Evolutionary conservation across 2,329 filamentous ascomycete species (phyloP).

Genomic region (Lachnellula arida): DNA sequence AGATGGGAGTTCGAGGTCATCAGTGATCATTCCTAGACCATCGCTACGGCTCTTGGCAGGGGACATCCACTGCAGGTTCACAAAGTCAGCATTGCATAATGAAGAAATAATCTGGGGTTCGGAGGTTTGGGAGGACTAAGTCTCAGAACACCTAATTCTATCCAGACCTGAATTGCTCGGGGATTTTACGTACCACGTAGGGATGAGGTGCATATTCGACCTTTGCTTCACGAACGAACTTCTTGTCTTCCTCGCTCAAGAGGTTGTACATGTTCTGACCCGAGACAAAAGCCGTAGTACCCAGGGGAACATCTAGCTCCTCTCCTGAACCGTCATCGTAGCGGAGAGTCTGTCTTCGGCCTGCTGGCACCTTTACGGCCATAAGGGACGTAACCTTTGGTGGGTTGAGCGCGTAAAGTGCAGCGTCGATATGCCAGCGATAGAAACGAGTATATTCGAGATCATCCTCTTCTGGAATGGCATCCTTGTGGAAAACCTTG

Average conservation of each 20-base stretch:
- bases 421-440: conserved; percentile 77
- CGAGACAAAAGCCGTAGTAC: conserved; percentile 71
- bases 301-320: conserved; percentile 62
- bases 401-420: conserved; percentile 69
- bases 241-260: conserved; percentile 60
- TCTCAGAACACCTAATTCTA: no score
- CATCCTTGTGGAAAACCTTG: conserved; percentile 65
- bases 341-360: conserved; percentile 59
- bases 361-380: conserved; percentile 67
- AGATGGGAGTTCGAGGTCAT: conserved; percentile 56
- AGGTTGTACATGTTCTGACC: conserved; percentile 67
- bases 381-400: conserved; percentile 68
- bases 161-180: no score
- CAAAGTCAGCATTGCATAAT: no score
- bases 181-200: conserved; percentile 47
- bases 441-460: conserved; percentile 59
- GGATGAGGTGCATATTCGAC: conserved; percentile 76
- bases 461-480: conserved; percentile 59
- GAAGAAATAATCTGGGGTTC: no score
- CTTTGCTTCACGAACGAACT: conserved; percentile 60
- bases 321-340: conserved; percentile 71
- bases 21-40: conserved; percentile 67
- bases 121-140: no score
- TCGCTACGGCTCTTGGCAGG: conserved; percentile 59
- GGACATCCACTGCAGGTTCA: conserved; percentile 58